Evolutionary conservation across 257 asterid species (phyloP).

Genomic region (Solanum bulbocastanum): DNA sequence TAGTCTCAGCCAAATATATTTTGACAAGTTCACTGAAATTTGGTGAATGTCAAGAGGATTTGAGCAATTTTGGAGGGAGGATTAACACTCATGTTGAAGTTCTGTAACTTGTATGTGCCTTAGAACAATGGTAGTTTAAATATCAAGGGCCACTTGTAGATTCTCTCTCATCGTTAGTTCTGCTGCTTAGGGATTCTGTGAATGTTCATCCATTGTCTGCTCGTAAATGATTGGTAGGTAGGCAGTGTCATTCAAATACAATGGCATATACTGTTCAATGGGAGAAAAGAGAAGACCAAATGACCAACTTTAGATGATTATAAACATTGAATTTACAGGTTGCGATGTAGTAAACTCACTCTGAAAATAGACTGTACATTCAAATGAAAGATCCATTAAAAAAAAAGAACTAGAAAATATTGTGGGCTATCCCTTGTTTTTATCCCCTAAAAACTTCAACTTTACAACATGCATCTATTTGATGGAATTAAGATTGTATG

Average conservation of each 20-base stretch:
- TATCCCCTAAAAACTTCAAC: not conserved
- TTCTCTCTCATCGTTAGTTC: not conserved
- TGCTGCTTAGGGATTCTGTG: not conserved
- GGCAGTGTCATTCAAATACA: not conserved
- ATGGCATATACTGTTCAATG: not conserved
- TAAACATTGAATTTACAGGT: not conserved
- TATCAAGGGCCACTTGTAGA: not conserved
- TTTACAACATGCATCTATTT: not conserved
- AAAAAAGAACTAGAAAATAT: not conserved
- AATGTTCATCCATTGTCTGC: not conserved
- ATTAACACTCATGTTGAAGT: not conserved
- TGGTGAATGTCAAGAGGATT: not conserved
- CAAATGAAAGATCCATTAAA: not conserved
- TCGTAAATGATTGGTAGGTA: not conserved
- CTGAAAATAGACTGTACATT: slow-evolving; percentile 15
- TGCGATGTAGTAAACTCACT: slow-evolving; percentile 1
- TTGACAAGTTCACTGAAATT: not conserved
- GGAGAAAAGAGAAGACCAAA: not conserved
- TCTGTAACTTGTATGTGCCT: not conserved
- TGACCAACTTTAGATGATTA: not conserved
- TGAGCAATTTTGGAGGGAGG: not conserved
- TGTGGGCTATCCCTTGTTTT: not conserved
- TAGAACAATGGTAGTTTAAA: not conserved
- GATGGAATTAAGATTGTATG: slow-evolving; percentile 15
- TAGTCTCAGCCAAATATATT: not conserved